Percentiles rank a stretch among this genome's conserved stretches.
phyloP scores from a whole-genome alignment of 805 yeast species.

The Yamadazyma insecticola region DNA sequence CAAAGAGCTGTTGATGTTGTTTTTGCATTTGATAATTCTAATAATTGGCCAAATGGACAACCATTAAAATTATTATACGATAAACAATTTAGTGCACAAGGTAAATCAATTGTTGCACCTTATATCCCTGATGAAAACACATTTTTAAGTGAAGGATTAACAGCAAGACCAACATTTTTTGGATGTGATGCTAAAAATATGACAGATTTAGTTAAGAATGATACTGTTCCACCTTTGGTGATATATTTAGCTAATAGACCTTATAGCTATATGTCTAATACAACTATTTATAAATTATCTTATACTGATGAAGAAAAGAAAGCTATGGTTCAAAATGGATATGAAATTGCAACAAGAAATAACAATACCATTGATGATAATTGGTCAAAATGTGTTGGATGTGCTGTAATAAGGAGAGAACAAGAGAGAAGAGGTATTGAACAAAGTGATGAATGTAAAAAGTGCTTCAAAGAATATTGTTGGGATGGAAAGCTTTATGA shows the following conservation, averaged over 20 bases:
- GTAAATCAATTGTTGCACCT: conserved; percentile 28
- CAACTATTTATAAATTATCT: conserved; percentile 27
- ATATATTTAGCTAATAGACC: conserved; percentile 38
- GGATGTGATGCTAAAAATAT: conserved; percentile 37
- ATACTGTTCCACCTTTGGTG: conserved; percentile 33
- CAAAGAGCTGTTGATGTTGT: conserved; percentile 32
- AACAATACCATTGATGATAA: conserved; percentile 33
- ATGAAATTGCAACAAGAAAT: conserved; percentile 26
- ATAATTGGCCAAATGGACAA: conserved; percentile 32
- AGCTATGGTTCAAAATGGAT: conserved; percentile 34
- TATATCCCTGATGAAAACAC: conserved; percentile 33
- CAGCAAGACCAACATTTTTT: conserved; percentile 38
- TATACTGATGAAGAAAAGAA: conserved; percentile 33
- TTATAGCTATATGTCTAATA: conserved; percentile 27
- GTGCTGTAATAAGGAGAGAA: conserved; percentile 37
- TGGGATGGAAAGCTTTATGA: conserved; percentile 31
- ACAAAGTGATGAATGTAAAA: conserved; percentile 31
- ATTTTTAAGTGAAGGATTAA: conserved; percentile 27
- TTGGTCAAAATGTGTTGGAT: conserved; percentile 37
- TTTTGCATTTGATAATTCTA: conserved; percentile 32
- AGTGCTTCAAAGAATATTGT: conserved; percentile 33
- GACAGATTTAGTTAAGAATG: conserved; percentile 32
- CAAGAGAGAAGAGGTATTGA: conserved; percentile 35
- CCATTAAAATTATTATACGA: conserved; percentile 28
- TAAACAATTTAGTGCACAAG: conserved; percentile 30